Conservation (phyloP, 768 basidiomycete genomes). For the Auriscalpium vulgare region DNA sequence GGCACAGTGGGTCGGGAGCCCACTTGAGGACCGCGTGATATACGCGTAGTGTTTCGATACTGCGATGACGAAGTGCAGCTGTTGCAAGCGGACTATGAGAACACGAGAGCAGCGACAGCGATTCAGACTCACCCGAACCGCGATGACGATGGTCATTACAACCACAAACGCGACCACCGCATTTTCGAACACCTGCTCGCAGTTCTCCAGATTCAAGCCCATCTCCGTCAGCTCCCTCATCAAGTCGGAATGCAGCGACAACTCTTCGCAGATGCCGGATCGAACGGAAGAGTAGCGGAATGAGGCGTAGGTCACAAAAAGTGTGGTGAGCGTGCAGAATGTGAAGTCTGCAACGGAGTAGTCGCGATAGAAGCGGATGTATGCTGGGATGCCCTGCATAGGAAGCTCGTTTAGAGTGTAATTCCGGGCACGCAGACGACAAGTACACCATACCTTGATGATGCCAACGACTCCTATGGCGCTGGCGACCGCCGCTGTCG, state of each 20-base stretch:
- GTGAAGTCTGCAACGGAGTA: conserved; percentile 74
- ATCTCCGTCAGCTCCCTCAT: conserved; percentile 62
- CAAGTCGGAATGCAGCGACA: conserved; percentile 68
- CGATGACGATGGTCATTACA: conserved; percentile 51
- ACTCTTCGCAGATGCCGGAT: conserved; percentile 61
- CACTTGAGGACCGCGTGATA: conserved; percentile 36
- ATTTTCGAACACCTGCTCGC: conserved; percentile 71
- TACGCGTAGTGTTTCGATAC: conserved; percentile 58
- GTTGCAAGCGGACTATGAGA: conserved; percentile 2
- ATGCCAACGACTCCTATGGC: conserved; percentile 63
- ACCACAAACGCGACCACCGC: conserved; percentile 52
- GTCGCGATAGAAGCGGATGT: conserved; percentile 76
- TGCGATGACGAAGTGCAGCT: conserved; percentile 75
- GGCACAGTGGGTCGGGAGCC: conserved; percentile 14
- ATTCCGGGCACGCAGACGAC: not conserved
- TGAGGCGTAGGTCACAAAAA: conserved; percentile 48
- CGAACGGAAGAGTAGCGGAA: conserved; percentile 47
- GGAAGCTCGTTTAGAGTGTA: not conserved
- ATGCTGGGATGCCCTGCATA: conserved; percentile 47
- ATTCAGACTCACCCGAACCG: conserved; percentile 50
- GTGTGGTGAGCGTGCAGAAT: conserved; percentile 54
- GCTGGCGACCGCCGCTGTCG: conserved; percentile 55
- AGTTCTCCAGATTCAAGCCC: conserved; percentile 72
- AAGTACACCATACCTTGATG: conserved; percentile 41
- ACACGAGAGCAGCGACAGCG: not conserved